Percentiles rank a stretch among this genome's conserved stretches.
Conservation (phyloP, 257 asterid genomes). For the Solanum bukasovii region DNA sequence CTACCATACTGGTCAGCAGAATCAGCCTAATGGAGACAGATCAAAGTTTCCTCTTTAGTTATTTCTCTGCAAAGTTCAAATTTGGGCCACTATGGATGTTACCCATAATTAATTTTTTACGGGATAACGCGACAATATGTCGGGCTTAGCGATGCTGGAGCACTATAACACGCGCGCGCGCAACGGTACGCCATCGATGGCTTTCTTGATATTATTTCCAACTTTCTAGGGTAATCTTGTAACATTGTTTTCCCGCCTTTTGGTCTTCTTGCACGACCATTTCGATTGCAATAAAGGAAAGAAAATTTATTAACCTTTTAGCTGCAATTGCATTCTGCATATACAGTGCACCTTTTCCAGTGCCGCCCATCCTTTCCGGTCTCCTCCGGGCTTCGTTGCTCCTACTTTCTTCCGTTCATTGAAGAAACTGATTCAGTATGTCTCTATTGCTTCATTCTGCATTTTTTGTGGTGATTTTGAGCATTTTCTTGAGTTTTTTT, state of each 20-base stretch:
- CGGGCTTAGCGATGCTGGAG: neutral
- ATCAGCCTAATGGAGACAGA: neutral
- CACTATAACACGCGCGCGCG: neutral
- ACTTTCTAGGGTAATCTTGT: neutral
- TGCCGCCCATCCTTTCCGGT: neutral
- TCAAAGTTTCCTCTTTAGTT: neutral
- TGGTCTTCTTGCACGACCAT: neutral
- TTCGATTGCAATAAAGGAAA: neutral
- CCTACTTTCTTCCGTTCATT: neutral
- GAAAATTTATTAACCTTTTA: neutral
- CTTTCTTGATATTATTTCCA: neutral
- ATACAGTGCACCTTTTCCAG: neutral
- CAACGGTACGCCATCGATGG: neutral
- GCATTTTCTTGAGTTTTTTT: neutral
- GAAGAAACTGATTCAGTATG: neutral
- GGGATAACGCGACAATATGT: neutral
- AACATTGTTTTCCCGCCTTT: slow-evolving; percentile 1
- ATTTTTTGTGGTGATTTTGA: neutral
- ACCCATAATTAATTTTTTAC: neutral
- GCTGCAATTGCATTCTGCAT: neutral
- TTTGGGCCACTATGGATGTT: neutral
- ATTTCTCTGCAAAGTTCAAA: neutral
- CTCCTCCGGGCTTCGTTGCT: neutral
- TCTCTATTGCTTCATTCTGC: neutral
- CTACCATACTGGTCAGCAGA: neutral